Evolutionary conservation across 2,329 filamentous ascomycete species (phyloP).

Genomic region (Nannizziopsis arthrosporioides): DNA sequence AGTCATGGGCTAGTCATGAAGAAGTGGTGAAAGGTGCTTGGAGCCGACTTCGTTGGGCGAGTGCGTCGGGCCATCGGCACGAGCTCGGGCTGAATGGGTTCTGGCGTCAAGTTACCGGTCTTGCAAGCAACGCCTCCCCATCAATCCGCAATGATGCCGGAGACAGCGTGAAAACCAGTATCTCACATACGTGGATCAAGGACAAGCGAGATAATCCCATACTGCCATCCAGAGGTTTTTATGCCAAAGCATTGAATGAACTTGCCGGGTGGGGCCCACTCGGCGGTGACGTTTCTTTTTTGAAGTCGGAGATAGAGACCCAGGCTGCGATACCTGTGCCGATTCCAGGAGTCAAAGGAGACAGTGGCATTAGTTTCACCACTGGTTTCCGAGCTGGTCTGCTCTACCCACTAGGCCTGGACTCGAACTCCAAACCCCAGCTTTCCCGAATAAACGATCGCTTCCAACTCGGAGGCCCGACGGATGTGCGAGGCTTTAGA

Average conservation of each 20-base stretch:
- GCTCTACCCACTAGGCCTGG: constrained; percentile 66
- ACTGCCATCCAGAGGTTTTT: constrained; percentile 70
- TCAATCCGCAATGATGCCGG: constrained; percentile 76
- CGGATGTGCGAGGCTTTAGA: constrained; percentile 87
- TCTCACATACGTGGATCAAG: constrained; percentile 68
- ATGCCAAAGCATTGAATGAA: constrained; percentile 65
- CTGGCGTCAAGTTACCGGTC: constrained; percentile 80
- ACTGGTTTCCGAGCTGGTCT: constrained; percentile 70
- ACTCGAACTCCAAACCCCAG: constrained; percentile 42
- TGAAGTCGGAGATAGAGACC: constrained; percentile 78
- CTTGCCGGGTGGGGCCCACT: constrained; percentile 78
- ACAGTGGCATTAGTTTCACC: constrained; percentile 70
- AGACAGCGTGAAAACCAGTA: constrained; percentile 77
- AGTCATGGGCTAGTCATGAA: constrained; percentile 88
- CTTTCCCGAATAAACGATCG: constrained; percentile 83
- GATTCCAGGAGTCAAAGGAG: constrained; percentile 54
- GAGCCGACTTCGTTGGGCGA: constrained; percentile 64
- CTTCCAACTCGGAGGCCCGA: constrained; percentile 88
- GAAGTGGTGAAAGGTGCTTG: constrained; percentile 71
- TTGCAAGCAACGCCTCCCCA: constrained; percentile 64
- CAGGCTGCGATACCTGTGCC: constrained; percentile 63
- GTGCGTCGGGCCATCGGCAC: constrained; percentile 53
- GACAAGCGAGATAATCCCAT: constrained; percentile 77
- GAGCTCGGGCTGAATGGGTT: constrained; percentile 67
- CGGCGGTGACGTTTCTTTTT: constrained; percentile 83